These are phyloP conservation scores for Coelastrella sp. DNA, from an alignment of 139 green algal genomes.

Conservation along the genomic window DNA sequence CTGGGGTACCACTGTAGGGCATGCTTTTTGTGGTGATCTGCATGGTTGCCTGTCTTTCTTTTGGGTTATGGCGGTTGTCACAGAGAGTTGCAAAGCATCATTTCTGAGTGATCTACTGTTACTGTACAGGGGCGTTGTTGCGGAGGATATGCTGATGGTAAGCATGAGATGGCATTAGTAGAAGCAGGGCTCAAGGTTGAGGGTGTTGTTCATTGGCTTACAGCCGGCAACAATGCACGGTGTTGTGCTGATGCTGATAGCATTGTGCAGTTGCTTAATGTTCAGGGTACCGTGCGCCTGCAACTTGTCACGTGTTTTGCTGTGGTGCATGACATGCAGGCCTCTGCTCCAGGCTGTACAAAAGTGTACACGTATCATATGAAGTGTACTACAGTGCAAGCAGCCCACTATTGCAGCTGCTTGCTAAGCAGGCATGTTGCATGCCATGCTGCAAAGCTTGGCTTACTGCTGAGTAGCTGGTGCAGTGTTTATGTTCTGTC, in stretches of 20 bases:
- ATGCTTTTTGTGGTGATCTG: too few species aligned
- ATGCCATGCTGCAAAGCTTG: background rate
- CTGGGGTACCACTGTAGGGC: too few species aligned
- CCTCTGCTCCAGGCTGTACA: background rate
- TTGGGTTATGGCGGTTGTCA: too few species aligned
- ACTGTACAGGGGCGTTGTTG: background rate
- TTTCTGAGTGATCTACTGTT: background rate
- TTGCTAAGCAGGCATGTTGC: conserved; percentile 1
- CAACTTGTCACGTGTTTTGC: background rate
- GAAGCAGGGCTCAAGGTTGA: background rate
- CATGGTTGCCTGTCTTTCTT: too few species aligned
- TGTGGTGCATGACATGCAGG: background rate
- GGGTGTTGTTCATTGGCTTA: background rate
- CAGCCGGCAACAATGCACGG: background rate
- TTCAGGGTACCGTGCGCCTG: too few species aligned
- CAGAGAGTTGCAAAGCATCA: too few species aligned
- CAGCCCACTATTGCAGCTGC: background rate
- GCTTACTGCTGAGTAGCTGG: background rate
- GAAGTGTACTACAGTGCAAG: conserved; percentile 8
- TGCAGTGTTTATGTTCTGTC: background rate
- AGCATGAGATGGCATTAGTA: too few species aligned
- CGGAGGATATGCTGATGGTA: background rate
- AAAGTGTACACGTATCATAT: conserved; percentile 27
- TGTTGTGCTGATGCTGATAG: too few species aligned
- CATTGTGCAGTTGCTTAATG: too few species aligned